Evolutionary conservation across 2,329 filamentous ascomycete genomes (phyloP), one percentile per base, ranked within the genome.

Genomic region (Aspergillus persii): DNA sequence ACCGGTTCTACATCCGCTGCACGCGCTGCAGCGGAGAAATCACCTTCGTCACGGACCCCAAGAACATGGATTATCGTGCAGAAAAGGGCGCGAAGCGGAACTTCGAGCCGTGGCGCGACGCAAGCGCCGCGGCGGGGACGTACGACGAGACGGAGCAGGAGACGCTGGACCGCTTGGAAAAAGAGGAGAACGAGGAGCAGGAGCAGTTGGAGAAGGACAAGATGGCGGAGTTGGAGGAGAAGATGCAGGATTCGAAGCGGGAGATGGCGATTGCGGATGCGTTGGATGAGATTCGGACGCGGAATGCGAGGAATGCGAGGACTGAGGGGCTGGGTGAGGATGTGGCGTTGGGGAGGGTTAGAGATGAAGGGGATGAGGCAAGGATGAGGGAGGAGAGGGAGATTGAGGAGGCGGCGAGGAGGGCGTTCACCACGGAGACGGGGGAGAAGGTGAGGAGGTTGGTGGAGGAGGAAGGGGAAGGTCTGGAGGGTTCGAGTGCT

Each of bases 201-300:
- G 82, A 85, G 64, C 79, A 87, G 64, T 85, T 88, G 59, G 92
- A 96, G 75, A 84, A 87, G 64, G 93, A 97, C 74, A 91, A 92
- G 26, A 99, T 99, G 96, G 90, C 90, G 58, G 93, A 97, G 72
- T 79, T 99, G 50, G 95, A 99, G 78, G 89, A 90, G 63, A 98
- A 98, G 80, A 96, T 94, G 57, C 80, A 90, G 26, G 95, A 99
- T 74, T 93, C 93, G 1, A 93, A 95, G 80, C 84, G 89, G 46
- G 95, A 99, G 77, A 99, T 99, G 93, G 91, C 90, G 18, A 91
- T 97, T 49, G 95, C 95, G 2, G 95, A 99, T 79, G 94, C 93
- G 7, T 79, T 99, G 57, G 95, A 99, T 75, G 93, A 97, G 78
- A 97, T 99, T 58, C 83, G 94, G 57, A 94, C 91, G 54, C 81